Evolutionary conservation across 768 basidiomycete species (phyloP), one percentile per base, ranked within the genome.

Genomic region (Trametes cubensis): DNA sequence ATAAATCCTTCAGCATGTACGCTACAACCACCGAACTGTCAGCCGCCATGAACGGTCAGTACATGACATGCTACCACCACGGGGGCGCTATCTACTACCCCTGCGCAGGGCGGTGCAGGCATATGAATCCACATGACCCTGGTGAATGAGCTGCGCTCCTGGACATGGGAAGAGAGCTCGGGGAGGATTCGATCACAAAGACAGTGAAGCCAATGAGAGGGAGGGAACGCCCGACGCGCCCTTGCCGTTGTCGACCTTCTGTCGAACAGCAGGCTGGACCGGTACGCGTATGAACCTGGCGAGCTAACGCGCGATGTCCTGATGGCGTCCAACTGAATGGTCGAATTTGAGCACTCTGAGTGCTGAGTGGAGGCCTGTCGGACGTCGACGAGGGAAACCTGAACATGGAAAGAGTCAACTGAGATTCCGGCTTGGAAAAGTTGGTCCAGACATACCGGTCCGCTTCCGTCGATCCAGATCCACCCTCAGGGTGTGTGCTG

Each of bases 101-200:
- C 48, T 51, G 40, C 49, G 49, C 40, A 44, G 40, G 49, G 41
- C 58, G 14, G 48, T 59, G 58, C 47, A 15, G n/a, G 4, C 6
- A 20, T 41, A 42, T 52, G 49, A 34, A 47, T 39, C 4, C 58
- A 52, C 49, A 59, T 59, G 58, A 52, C 58, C 25, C n/a, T 20
- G 25, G 10, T 28, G 6, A 21, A 34, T 30, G 41, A 15, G 20
- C 49, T 44, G 49, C 45, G 38, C 40, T 46, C 10, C 38, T 38
- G 38, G 17, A 34, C 34, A 34, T 34, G 34, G 34, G 34, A 34
- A 34, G 34, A 41, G 21, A 34, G 23, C 38, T 23, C n/a, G 34
- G 23, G n/a, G 23, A 20, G 28, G 20, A 23, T 54, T 30, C 28
- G 10, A 21, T 14, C 6, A 45, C 20, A 38, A 39, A 52, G 38